A percentile compares a stretch with the other conserved stretches of the same genome.
Conservation (phyloP, 192 early-diverging fungal genomes). For the Dispira parvispora region DNA sequence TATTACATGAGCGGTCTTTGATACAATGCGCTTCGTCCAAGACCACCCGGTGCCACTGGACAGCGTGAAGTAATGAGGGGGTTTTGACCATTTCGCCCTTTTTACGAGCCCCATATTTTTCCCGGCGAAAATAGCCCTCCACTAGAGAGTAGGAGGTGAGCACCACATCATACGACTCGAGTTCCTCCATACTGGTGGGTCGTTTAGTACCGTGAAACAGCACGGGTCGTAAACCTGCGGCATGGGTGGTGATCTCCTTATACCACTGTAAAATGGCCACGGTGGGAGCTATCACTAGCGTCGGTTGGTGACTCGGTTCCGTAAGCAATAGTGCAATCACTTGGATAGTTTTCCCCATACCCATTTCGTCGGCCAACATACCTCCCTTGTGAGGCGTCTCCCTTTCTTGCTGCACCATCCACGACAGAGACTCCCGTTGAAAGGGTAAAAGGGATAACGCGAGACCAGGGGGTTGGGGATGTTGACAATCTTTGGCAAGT, state of each 20-base stretch:
- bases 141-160: slow-evolving; percentile 63
- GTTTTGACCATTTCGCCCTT: slow-evolving; percentile 44
- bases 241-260: slow-evolving; percentile 53
- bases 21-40: slow-evolving; percentile 83
- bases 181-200: slow-evolving; percentile 27
- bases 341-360: slow-evolving; percentile 90
- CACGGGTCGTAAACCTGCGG: slow-evolving; percentile 40
- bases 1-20: slow-evolving; percentile 71
- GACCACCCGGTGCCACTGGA: slow-evolving; percentile 70
- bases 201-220: slow-evolving; percentile 65
- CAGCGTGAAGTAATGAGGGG: slow-evolving; percentile 44
- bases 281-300: slow-evolving; percentile 71
- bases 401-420: slow-evolving; percentile 67
- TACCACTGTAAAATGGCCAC: slow-evolving; percentile 84
- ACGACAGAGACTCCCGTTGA: slow-evolving; percentile 69
- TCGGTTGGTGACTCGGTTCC: slow-evolving; percentile 43
- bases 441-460: slow-evolving; percentile 70
- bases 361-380: slow-evolving; percentile 78
- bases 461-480: slow-evolving; percentile 47
- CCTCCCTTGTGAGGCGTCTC: slow-evolving; percentile 49
- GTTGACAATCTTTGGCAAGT: slow-evolving; percentile 1
- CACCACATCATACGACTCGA: slow-evolving; percentile 59
- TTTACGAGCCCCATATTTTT: slow-evolving; percentile 48
- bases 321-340: slow-evolving; percentile 63
- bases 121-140: slow-evolving; percentile 52